Evolutionary conservation across 495 filamentous ascomycete species (phyloP).

Genomic region (Clohesyomyces aquaticus): DNA sequence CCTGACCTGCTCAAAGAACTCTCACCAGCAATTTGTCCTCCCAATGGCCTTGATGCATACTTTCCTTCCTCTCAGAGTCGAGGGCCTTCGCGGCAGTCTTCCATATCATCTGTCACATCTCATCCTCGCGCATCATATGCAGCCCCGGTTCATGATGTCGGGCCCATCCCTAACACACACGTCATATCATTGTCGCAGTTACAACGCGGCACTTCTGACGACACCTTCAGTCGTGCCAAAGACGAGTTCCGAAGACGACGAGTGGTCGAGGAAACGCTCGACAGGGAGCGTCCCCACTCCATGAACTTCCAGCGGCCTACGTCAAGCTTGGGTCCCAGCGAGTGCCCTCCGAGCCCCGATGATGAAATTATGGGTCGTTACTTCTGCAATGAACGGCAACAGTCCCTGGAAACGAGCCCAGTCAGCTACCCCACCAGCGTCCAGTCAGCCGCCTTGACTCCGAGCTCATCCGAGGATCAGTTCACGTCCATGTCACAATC

Average conservation of each 20-base stretch:
- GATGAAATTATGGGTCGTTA: conserved; percentile 40
- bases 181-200: no score
- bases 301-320: conserved; percentile 21
- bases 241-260: conserved; percentile 43
- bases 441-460: conserved; percentile 38
- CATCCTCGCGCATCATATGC: conserved; percentile 8
- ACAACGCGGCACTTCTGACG: conserved; percentile 39
- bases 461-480: conserved; percentile 51
- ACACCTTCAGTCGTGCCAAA: conserved; percentile 44
- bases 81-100: conserved; percentile 34
- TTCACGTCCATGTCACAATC: conserved; percentile 49
- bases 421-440: conserved; percentile 24
- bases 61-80: conserved; percentile 20
- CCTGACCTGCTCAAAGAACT: conserved; percentile 43
- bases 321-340: conserved; percentile 30
- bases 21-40: conserved; percentile 11
- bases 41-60: conserved; percentile 11
- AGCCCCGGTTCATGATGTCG: no score
- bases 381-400: conserved; percentile 22
- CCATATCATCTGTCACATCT: conserved; percentile 37
- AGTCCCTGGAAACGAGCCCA: conserved; percentile 40
- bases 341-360: conserved; percentile 50
- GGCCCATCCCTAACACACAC: no score
- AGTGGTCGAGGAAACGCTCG: conserved; percentile 31
- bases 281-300: conserved; percentile 23